Evolutionary conservation across 208 protist species (phyloP), one percentile per base, ranked within the genome.

Genomic region (Novymonas esmeraldas): DNA sequence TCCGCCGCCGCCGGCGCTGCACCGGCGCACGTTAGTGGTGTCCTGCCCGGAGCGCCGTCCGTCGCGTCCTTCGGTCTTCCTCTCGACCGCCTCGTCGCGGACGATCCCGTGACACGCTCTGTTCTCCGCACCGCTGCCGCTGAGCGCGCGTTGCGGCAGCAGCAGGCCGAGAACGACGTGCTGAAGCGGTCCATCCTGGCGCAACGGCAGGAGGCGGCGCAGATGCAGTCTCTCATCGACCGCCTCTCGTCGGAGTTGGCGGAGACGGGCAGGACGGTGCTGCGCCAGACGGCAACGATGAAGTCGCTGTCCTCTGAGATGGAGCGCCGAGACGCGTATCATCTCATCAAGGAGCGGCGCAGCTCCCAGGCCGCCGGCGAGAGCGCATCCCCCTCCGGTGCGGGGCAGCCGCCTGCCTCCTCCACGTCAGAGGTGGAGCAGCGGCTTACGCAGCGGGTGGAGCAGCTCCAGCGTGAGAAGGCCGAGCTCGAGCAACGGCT

Each of bases 201-300:
- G 0, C 72, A 76, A 44, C 71, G 45, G 13, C 58, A 51, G 18
- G 72, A 89, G 63, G 60, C 72, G 22, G 70, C 68, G 26, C 44
- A 42, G 34, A 46, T 92, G 49, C 62, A 73, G 26, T 41, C n/a
- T 9, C 49, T 82, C n/a, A 67, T 91, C 7, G 64, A 70, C 28
- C 69, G 72, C n/a, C 80, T 94, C 24, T 81, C 79, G 2, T 16
- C n/a, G 3, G 88, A 92, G 76, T 65, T 96, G 58, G 76, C 68
- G 24, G 66, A 73, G n/a, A 76, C 81, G 60, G 78, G 85, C 3
- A 11, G 51, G 11, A 82, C 81, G 14, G 59, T 96, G 6, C 51
- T 74, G 61, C 61, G 82, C 36, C 87, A 96, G 60, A 84, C 82
- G 4, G 81, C 54, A 20, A 83, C 83, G 2, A 69, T 93, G 59